Base-by-base conservation (phyloP, 441 rosid genomes). In the Aleurites moluccanus region DNA sequence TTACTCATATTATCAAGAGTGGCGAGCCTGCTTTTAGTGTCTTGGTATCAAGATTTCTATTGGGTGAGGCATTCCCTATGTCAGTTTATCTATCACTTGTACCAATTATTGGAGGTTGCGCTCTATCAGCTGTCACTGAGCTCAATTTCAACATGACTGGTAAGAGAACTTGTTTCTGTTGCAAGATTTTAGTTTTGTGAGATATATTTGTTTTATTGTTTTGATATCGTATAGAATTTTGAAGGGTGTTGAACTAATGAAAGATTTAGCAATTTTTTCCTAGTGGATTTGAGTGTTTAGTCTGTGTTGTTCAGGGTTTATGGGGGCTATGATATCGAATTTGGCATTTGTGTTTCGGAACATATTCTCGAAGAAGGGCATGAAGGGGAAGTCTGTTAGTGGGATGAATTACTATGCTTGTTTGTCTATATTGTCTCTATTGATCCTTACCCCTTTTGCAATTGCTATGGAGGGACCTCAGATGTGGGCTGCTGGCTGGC, bases 331-430 rank as follows among this genome's bases (percentile, higher is more conserved):
- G 98, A 92, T 94, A 79, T 94, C 99, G 1, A 94, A 94, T 72
- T 79, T 92, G 83, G 98, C 99, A 23, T 94, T 94, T 67, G 99
- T 92, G 78, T 88, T 94, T 27, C 86, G 98, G 1, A 92, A 94
- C 87, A 94, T 92, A 73, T 94, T 92, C 86, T 94, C 99, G 0
- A 94, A 94, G 90, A 94, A 90, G 72, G 99, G 98, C 72, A 94
- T 94, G 99, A 89, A 88, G 20, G 97, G 97, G 74, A 91, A 92
- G 28, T 89, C 94, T 6, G 92, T 94, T 76, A 87, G 98, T 63
- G 99, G 98, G 73, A 94, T 94, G 97, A 92, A 94, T 75, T 94
- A 94, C 86, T 94, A 94, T 49, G 99, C 97, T 71, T 94, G 98
- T 75, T 81, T 94, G 63, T 92, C 96, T 1, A 86, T 94, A 80